Evolutionary conservation across 2,329 filamentous ascomycete genomes (phyloP).

Genomic region (Zymoseptoria crescenta): DNA sequence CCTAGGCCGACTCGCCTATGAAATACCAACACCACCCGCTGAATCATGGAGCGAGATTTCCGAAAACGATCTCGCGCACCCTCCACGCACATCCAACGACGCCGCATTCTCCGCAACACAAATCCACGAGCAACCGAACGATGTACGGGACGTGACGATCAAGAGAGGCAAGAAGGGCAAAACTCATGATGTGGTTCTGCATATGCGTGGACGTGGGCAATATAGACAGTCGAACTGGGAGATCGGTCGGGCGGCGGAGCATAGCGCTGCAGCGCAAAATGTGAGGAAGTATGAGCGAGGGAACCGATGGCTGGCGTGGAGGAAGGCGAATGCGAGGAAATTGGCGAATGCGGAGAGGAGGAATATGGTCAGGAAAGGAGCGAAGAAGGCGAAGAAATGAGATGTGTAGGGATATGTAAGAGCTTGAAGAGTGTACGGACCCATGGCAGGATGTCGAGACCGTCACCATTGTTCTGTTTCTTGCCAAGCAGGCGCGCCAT

Average conservation of each 20-base stretch:
- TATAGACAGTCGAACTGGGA: constrained; percentile 59
- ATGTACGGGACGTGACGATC: constrained; percentile 15
- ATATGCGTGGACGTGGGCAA: constrained; percentile 51
- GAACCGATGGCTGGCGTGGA: constrained; percentile 59
- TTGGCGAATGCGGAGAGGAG: constrained; percentile 47
- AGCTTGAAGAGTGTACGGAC: not conserved
- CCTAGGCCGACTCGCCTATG: constrained; percentile 61
- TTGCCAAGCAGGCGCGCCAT: no score
- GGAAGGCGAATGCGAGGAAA: constrained; percentile 47
- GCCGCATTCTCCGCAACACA: constrained; percentile 15
- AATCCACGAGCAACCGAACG: constrained; percentile 15
- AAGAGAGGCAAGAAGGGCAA: constrained; percentile 29
- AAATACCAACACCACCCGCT: constrained; percentile 6
- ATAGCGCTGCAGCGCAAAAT: constrained; percentile 43
- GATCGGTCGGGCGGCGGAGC: constrained; percentile 57
- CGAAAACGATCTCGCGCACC: constrained; percentile 9
- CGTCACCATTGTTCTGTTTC: no score
- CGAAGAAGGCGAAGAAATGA: constrained; percentile 20
- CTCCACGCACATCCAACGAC: constrained; percentile 10
- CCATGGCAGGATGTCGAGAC: not conserved
- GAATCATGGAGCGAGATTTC: constrained; percentile 1
- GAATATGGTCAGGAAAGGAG: constrained; percentile 40
- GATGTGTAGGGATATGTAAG: not conserved
- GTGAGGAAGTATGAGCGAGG: constrained; percentile 49
- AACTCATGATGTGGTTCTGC: constrained; percentile 29